Conservation (phyloP, 2,329 filamentous ascomycete genomes). For the Aspergillus pseudonomiae region DNA sequence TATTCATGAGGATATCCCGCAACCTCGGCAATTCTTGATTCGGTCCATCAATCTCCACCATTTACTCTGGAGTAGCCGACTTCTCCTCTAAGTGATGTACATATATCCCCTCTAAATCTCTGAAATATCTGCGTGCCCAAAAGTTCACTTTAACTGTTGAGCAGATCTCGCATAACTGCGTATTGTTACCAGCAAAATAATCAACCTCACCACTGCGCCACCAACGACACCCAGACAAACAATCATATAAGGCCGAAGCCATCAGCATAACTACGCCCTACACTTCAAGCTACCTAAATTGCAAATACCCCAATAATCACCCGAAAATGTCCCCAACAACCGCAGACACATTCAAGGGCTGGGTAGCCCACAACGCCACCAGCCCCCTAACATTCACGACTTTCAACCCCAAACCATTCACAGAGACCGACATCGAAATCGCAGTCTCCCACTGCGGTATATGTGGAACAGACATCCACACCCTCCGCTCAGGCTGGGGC, state of each 20-base stretch:
- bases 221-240: neutral
- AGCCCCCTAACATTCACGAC: slow-evolving; percentile 35
- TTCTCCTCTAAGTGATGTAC: neutral
- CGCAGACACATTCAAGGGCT: slow-evolving; percentile 43
- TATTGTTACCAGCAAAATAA: neutral
- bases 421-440: slow-evolving; percentile 68
- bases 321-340: slow-evolving; percentile 7
- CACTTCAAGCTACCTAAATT: neutral
- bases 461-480: slow-evolving; percentile 66
- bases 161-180: no score
- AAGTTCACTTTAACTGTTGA: neutral
- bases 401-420: slow-evolving; percentile 47
- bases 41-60: slow-evolving; percentile 17
- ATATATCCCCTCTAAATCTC: neutral
- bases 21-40: slow-evolving; percentile 21
- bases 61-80: neutral
- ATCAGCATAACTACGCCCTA: neutral
- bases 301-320: neutral
- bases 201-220: neutral
- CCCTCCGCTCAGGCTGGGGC: slow-evolving; percentile 55
- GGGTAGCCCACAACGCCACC: slow-evolving; percentile 42
- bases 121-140: neutral
- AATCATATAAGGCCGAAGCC: neutral
- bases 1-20: neutral
- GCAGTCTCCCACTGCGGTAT: slow-evolving; percentile 68